A percentile compares a stretch with the other conserved stretches of the same genome.
phyloP scores from a whole-genome alignment of 768 basidiomycete genomes.

The Mycena vulgaris region DNA sequence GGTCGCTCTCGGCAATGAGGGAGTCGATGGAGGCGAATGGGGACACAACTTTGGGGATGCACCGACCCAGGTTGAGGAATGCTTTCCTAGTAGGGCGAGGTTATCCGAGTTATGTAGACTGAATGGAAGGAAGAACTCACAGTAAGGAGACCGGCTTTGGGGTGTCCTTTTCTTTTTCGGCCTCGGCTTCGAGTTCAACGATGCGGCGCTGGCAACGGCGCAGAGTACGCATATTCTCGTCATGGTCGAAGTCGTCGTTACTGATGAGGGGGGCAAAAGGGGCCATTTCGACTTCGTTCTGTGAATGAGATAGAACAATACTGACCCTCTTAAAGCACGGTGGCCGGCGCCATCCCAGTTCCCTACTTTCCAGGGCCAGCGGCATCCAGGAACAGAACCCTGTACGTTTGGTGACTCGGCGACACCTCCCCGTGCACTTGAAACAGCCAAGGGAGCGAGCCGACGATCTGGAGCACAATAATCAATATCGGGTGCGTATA shows the following conservation, averaged over 20 bases:
- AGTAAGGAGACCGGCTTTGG: background rate
- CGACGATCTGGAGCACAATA: background rate
- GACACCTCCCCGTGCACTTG: background rate
- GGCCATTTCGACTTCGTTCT: background rate
- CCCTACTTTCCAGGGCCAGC: too few species aligned
- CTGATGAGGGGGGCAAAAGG: background rate
- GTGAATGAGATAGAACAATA: background rate
- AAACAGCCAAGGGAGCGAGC: background rate
- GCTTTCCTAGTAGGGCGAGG: background rate
- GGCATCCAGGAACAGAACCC: too few species aligned
- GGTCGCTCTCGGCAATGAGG: conserved; percentile 11
- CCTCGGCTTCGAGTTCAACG: background rate
- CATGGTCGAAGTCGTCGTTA: conserved; percentile 1
- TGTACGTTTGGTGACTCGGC: background rate
- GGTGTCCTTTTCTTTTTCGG: background rate
- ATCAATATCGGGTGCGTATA: background rate
- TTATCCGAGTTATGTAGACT: background rate
- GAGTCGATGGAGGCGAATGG: background rate
- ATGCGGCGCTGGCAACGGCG: conserved; percentile 1
- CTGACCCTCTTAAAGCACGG: background rate
- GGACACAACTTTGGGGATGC: background rate
- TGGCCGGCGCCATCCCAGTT: background rate
- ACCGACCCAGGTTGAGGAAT: background rate
- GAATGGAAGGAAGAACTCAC: too few species aligned
- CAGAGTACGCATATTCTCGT: background rate